Conservation (phyloP, 768 basidiomycete species). For the Phanerodontia chrysosporium region DNA sequence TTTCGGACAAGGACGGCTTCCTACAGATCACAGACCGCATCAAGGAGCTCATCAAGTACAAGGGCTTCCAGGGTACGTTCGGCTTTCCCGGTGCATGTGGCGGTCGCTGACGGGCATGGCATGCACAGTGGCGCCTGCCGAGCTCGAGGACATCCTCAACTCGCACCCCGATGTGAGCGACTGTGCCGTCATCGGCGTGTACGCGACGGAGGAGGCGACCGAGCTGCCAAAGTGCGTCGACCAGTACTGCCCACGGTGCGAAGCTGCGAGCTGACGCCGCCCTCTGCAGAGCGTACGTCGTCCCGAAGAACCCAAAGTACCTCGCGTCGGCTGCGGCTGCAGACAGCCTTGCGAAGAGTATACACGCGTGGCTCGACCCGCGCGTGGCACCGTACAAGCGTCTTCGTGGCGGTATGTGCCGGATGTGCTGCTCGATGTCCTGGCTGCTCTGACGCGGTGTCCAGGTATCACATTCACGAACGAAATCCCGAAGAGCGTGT, state of each 20-base stretch:
- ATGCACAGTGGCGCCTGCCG: conserved; percentile 77
- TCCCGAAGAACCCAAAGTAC: conserved; percentile 4
- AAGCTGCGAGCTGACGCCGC: not conserved
- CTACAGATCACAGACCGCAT: conserved; percentile 32
- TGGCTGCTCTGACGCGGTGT: conserved; percentile 11
- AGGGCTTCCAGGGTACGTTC: conserved; percentile 24
- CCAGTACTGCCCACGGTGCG: not conserved
- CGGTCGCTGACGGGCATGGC: conserved; percentile 5
- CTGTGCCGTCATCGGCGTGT: conserved; percentile 74
- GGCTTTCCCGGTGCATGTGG: not conserved
- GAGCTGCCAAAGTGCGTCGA: conserved; percentile 60
- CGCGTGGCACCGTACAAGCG: conserved; percentile 73
- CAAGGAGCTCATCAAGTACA: conserved; percentile 29
- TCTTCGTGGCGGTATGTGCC: conserved; percentile 63
- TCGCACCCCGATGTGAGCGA: conserved; percentile 75
- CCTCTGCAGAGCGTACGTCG: conserved; percentile 11
- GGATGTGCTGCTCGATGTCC: conserved; percentile 9
- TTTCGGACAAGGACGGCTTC: conserved; percentile 31
- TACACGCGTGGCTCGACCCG: conserved; percentile 61
- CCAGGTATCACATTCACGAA: conserved; percentile 1
- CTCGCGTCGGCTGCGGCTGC: conserved; percentile 31
- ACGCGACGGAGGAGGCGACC: conserved; percentile 62
- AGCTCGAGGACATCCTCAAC: conserved; percentile 72
- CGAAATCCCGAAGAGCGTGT: conserved; percentile 42
- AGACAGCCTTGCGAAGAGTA: conserved; percentile 38